Evolutionary conservation across 495 filamentous ascomycete genomes (phyloP).

Genomic region (Jackrogersella multiformis): DNA sequence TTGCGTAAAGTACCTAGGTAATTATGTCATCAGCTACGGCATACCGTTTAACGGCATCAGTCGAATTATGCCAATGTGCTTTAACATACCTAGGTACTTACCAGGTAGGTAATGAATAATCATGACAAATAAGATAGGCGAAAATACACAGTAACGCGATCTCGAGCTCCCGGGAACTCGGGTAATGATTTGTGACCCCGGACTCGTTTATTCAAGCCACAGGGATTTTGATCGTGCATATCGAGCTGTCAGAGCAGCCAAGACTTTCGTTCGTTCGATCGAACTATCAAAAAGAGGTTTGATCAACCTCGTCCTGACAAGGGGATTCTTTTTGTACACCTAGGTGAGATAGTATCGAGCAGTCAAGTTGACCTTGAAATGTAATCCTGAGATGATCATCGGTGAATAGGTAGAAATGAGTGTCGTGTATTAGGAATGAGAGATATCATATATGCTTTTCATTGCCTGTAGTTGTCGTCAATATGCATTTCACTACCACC

Average conservation of each 20-base stretch:
- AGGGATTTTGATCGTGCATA: conserved; percentile 26
- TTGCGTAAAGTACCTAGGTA: conserved; percentile 23
- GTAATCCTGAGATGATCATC: not conserved
- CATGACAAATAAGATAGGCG: conserved; percentile 19
- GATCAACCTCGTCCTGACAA: conserved; percentile 15
- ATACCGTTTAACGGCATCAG: too few relatives aligned
- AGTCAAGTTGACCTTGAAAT: not conserved
- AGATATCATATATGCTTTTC: not conserved
- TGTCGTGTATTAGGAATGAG: not conserved
- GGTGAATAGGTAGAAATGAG: not conserved
- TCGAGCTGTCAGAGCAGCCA: conserved; percentile 15
- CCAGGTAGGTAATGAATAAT: conserved; percentile 7
- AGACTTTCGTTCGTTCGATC: conserved; percentile 31
- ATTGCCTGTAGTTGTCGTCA: not conserved
- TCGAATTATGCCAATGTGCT: too few relatives aligned
- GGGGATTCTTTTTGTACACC: conserved; percentile 17
- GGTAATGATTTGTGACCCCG: conserved; percentile 27
- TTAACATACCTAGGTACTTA: not conserved
- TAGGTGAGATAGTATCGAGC: conserved; percentile 33
- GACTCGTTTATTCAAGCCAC: conserved; percentile 21
- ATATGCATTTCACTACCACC: not conserved
- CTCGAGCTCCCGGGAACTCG: conserved; percentile 35
- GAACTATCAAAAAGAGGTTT: conserved; percentile 13
- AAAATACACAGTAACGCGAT: conserved; percentile 4
- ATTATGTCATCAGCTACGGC: conserved; percentile 14